A percentile compares a stretch with the other conserved stretches of the same genome.
These are phyloP conservation scores for Sporobolomyces pararoseus DNA, from an alignment of 768 basidiomycete species.

Conservation along the genomic window DNA sequence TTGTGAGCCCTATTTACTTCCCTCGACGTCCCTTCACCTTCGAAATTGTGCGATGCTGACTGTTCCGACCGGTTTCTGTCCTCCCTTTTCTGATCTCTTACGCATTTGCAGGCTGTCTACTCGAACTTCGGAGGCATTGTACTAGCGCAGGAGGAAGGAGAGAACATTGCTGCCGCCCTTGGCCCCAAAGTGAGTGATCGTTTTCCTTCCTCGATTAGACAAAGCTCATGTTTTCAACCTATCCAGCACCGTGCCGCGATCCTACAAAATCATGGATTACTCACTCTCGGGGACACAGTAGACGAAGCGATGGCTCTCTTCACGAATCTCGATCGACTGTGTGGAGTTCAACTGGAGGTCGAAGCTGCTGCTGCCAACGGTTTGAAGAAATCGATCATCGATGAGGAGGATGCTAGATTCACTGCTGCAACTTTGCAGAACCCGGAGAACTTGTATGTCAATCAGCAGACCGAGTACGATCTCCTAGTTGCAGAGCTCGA, in stretches of 20 bases:
- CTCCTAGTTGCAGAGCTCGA: conserved; percentile 28
- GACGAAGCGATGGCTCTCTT: conserved; percentile 30
- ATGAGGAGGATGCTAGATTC: conserved; percentile 40
- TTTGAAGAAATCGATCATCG: conserved; percentile 24
- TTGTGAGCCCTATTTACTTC: background rate
- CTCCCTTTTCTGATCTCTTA: background rate
- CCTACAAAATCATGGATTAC: conserved; percentile 42
- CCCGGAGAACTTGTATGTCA: conserved; percentile 34
- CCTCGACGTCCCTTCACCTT: background rate
- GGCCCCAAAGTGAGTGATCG: conserved; percentile 28
- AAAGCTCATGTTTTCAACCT: background rate
- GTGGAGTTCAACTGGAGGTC: conserved; percentile 36
- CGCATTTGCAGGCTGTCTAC: conserved; percentile 25
- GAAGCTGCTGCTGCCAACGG: conserved; percentile 38
- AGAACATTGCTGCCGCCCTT: conserved; percentile 40
- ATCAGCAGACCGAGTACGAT: conserved; percentile 31
- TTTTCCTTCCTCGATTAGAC: background rate
- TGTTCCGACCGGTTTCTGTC: too few relatives aligned
- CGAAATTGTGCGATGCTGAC: too few relatives aligned
- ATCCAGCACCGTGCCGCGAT: conserved; percentile 31
- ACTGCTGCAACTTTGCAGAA: conserved; percentile 40
- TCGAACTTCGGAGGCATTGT: conserved; percentile 43
- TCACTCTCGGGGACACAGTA: conserved; percentile 38
- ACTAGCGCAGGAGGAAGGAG: conserved; percentile 41
- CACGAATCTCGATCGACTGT: conserved; percentile 31